phyloP scores from a whole-genome alignment of 352 stramenopile genomes.

The Phytopythium montanum region DNA sequence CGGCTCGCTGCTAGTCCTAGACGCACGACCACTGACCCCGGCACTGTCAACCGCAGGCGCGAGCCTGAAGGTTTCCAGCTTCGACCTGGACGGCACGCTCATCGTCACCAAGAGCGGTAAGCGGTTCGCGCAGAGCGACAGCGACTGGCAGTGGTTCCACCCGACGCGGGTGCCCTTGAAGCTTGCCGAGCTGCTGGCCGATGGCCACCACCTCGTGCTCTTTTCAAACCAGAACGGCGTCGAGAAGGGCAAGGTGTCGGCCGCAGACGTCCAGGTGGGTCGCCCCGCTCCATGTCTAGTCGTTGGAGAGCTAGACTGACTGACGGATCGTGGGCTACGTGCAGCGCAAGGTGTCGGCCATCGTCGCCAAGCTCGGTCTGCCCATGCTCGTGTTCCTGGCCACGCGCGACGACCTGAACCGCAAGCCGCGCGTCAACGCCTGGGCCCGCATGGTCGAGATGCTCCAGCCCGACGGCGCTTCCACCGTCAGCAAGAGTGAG shows the following conservation, averaged over 20 bases:
- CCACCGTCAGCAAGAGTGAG: conserved; percentile 35
- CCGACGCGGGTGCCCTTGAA: conserved; percentile 44
- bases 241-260: conserved; percentile 66
- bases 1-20: conserved; percentile 45
- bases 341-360: conserved; percentile 64
- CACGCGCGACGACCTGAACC: conserved; percentile 70
- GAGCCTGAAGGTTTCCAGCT: conserved; percentile 58
- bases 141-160: conserved; percentile 83
- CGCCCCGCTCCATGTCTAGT: neutral
- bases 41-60: neutral
- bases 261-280: conserved; percentile 51
- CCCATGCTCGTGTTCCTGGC: conserved; percentile 70
- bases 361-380: conserved; percentile 54
- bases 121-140: conserved; percentile 54
- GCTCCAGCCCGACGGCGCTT: conserved; percentile 19
- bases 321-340: neutral
- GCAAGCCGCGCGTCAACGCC: conserved; percentile 68
- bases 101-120: conserved; percentile 87
- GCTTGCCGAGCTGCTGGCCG: conserved; percentile 35
- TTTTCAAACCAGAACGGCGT: conserved; percentile 87
- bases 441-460: conserved; percentile 54
- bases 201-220: conserved; percentile 59
- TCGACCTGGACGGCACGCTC: conserved; percentile 80
- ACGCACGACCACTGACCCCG: conserved; percentile 26
- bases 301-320: neutral